These are phyloP conservation scores for Eucalyptus regnans DNA, from an alignment of 345 rosid genomes.

Conservation along the genomic window DNA sequence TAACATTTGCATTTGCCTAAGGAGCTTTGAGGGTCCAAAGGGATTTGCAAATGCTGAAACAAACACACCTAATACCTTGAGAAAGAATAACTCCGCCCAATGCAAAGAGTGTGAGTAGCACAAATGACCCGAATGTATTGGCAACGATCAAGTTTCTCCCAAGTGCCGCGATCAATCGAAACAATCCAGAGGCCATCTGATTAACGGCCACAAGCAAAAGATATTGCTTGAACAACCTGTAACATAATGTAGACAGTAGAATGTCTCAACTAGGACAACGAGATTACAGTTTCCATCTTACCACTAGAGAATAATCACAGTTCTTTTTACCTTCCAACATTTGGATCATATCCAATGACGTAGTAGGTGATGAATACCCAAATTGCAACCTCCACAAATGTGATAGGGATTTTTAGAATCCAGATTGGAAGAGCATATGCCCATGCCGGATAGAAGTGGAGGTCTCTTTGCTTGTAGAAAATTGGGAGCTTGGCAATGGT, in stretches of 20 bases:
- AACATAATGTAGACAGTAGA: not conserved
- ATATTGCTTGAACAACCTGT: conserved; percentile 32
- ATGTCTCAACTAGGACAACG: not conserved
- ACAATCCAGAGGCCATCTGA: conserved; percentile 32
- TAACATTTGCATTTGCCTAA: too few species aligned
- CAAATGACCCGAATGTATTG: conserved; percentile 27
- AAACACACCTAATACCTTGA: not conserved
- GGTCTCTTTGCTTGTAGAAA: conserved; percentile 41
- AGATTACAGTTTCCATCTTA: not conserved
- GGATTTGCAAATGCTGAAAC: not conserved
- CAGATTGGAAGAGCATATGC: conserved; percentile 30
- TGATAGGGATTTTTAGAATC: conserved; percentile 29
- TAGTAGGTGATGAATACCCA: conserved; percentile 31
- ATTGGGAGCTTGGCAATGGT: conserved; percentile 29
- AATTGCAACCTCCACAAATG: conserved; percentile 17
- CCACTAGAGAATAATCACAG: not conserved
- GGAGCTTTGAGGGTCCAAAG: not conserved
- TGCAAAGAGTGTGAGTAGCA: conserved; percentile 10
- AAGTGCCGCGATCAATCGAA: conserved; percentile 17
- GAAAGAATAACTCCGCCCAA: conserved; percentile 38
- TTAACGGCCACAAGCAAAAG: conserved; percentile 11
- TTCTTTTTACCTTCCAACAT: conserved; percentile 16
- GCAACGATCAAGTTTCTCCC: conserved; percentile 38
- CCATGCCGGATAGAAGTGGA: conserved; percentile 34
- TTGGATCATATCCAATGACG: conserved; percentile 32